Evolutionary conservation across 2,329 filamentous ascomycete species (phyloP).

Genomic region (Penicillium freii): DNA sequence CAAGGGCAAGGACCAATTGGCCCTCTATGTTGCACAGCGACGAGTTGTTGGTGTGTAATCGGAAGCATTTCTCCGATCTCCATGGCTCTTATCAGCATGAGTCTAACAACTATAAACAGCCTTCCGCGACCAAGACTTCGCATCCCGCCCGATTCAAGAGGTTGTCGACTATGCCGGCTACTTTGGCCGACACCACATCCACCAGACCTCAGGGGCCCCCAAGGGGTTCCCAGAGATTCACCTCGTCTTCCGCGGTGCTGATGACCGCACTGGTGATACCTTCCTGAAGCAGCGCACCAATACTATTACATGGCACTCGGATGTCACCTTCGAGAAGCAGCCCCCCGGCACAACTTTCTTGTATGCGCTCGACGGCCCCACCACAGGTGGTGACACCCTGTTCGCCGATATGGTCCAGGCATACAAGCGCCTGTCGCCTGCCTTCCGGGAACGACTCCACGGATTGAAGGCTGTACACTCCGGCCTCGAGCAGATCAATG

Average conservation of each 20-base stretch:
- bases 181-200: slow-evolving; percentile 79
- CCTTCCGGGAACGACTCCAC: slow-evolving; percentile 76
- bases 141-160: slow-evolving; percentile 66
- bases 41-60: slow-evolving; percentile 64
- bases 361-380: slow-evolving; percentile 79
- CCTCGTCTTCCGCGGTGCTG: slow-evolving; percentile 70
- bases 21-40: slow-evolving; percentile 47
- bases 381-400: slow-evolving; percentile 78
- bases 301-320: slow-evolving; percentile 84
- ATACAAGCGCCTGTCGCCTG: slow-evolving; percentile 74
- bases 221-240: slow-evolving; percentile 72
- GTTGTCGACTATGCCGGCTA: slow-evolving; percentile 69
- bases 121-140: slow-evolving; percentile 73
- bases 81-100: neutral
- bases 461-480: slow-evolving; percentile 80
- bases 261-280: slow-evolving; percentile 59
- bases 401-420: slow-evolving; percentile 78
- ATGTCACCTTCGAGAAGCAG: slow-evolving; percentile 84
- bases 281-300: slow-evolving; percentile 71
- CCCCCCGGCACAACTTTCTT: slow-evolving; percentile 88
- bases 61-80: neutral
- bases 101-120: slow-evolving; percentile 37
- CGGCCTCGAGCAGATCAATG: slow-evolving; percentile 74
- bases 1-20: slow-evolving; percentile 73
- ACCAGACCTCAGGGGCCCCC: slow-evolving; percentile 73